Evolutionary conservation across 163 green algal species (phyloP).

Genomic region (Chlamydomonas reinhardtii): DNA sequence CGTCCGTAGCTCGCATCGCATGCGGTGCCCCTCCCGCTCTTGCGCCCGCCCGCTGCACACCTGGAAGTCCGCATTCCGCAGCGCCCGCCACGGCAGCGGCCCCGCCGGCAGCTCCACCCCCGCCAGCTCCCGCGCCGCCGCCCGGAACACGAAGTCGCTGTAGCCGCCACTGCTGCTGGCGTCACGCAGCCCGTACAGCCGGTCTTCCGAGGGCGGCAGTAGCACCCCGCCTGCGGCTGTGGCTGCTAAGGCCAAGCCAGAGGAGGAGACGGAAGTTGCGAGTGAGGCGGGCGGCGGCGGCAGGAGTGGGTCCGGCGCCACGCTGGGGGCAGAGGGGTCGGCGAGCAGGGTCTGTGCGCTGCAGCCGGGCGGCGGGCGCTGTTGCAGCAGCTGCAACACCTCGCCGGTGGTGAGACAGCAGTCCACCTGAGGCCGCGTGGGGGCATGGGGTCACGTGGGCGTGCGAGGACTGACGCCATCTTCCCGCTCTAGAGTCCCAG

Average conservation of each 20-base stretch:
- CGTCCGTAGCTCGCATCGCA: too few relatives aligned
- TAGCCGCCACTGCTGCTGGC: conserved; percentile 84
- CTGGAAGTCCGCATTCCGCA: conserved; percentile 89
- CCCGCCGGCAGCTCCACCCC: conserved; percentile 70
- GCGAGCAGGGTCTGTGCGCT: conserved; percentile 51
- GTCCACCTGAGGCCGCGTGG: too few relatives aligned
- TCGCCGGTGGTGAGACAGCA: conserved; percentile 94
- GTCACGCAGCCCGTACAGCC: conserved; percentile 59
- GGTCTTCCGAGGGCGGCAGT: not conserved
- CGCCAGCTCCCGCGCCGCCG: conserved; percentile 83
- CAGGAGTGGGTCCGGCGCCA: conserved; percentile 23
- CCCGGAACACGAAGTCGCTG: conserved; percentile 82
- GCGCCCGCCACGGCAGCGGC: conserved; percentile 55
- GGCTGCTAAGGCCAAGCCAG: too few relatives aligned
- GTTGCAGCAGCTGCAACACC: conserved; percentile 83
- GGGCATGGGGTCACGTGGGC: too few relatives aligned
- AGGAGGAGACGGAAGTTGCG: too few relatives aligned
- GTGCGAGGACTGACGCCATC: too few relatives aligned
- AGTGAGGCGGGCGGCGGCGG: not conserved
- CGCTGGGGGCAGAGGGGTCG: conserved; percentile 27
- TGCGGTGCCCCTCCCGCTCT: too few relatives aligned
- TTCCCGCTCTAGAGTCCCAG: too few relatives aligned
- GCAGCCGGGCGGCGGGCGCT: conserved; percentile 26
- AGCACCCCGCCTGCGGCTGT: too few relatives aligned
- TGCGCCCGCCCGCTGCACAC: conserved; percentile 52